Conservation (phyloP, 2,329 filamentous ascomycete species). For the Colletotrichum lupini region DNA sequence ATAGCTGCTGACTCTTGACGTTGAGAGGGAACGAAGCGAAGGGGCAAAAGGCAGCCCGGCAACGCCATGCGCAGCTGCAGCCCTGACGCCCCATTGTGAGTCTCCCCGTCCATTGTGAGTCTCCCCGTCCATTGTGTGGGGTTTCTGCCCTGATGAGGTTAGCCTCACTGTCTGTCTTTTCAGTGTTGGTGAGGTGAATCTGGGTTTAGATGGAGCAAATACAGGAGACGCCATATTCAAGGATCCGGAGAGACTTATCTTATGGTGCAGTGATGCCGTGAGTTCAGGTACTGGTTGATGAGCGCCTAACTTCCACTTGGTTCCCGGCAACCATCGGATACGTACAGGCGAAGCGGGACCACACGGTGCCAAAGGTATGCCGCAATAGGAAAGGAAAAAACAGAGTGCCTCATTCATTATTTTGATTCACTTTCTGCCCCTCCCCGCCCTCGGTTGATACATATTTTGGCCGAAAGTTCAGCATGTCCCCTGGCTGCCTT, state of each 20-base stretch:
- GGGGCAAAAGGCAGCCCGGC: slow-evolving; percentile 13
- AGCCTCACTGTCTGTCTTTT: slow-evolving; percentile 4
- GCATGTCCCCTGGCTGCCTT: not conserved
- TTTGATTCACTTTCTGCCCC: slow-evolving; percentile 8
- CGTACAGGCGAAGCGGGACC: not conserved
- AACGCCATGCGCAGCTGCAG: slow-evolving; percentile 18
- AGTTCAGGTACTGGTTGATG: not conserved
- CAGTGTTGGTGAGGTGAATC: slow-evolving; percentile 5
- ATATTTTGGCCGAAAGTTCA: not conserved
- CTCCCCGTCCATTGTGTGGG: not conserved
- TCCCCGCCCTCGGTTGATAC: slow-evolving; percentile 10
- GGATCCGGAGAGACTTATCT: not conserved
- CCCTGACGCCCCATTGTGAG: slow-evolving; percentile 6
- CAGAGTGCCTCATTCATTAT: slow-evolving; percentile 25
- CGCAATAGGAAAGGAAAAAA: slow-evolving; percentile 34
- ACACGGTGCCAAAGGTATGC: slow-evolving; percentile 12
- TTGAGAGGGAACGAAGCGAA: not conserved
- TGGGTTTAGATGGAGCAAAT: not conserved
- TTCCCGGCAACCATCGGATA: not conserved
- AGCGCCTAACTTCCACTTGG: not conserved
- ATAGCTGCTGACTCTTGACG: not conserved
- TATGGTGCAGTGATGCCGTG: too few species aligned
- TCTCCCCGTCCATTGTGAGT: not conserved
- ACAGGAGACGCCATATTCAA: not conserved
- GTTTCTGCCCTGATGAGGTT: not conserved